phyloP scores from a whole-genome alignment of 805 yeast genomes.

The Candida glaebosa region DNA sequence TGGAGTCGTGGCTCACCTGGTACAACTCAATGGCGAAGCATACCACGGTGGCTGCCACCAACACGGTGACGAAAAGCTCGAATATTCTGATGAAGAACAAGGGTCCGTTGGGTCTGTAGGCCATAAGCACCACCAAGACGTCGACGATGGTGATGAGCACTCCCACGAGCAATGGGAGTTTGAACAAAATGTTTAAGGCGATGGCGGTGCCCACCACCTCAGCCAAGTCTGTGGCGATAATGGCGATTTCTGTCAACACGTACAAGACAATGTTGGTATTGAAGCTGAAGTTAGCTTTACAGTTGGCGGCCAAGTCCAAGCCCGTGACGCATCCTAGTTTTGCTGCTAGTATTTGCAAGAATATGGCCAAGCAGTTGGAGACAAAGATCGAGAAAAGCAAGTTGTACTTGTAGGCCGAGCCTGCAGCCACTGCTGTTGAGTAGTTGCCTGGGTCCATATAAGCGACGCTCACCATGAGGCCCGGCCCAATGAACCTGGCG shows the following conservation, averaged over 20 bases:
- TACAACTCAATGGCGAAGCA: conserved; percentile 80
- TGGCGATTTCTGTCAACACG: conserved; percentile 81
- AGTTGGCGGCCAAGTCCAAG: conserved; percentile 81
- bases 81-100: conserved; percentile 72
- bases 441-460: conserved; percentile 98
- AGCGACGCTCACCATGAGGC: conserved; percentile 90
- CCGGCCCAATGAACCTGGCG: conserved; percentile 82
- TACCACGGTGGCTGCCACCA: conserved; percentile 78
- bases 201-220: conserved; percentile 98
- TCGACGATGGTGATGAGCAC: conserved; percentile 83
- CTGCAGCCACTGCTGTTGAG: conserved; percentile 91
- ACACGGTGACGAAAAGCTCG: conserved; percentile 73
- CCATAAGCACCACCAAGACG: conserved; percentile 79
- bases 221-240: conserved; percentile 93
- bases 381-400: conserved; percentile 73
- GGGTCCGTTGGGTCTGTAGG: conserved; percentile 83
- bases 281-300: conserved; percentile 69
- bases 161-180: conserved; percentile 78
- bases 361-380: conserved; percentile 82
- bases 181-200: conserved; percentile 77
- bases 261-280: conserved; percentile 62
- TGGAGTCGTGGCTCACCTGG: conserved; percentile 52
- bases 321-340: conserved; percentile 95
- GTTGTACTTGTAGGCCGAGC: conserved; percentile 81
- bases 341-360: conserved; percentile 80